A percentile compares a stretch with the other conserved stretches of the same genome.
Conservation (phyloP, 208 protist genomes). For the Willaertia magna region DNA sequence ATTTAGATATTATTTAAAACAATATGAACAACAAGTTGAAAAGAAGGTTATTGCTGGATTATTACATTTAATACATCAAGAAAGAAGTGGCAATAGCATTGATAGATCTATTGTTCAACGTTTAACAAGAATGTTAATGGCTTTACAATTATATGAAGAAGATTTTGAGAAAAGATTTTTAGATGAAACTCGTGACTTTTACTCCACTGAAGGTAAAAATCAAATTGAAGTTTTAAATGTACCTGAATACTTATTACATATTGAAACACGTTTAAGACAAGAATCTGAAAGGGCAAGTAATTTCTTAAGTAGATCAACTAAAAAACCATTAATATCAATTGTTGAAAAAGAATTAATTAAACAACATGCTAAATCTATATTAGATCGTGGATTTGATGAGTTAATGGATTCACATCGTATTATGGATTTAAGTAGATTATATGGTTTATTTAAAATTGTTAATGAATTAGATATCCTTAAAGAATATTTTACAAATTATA, state of each 20-base stretch:
- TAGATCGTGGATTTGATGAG: neutral
- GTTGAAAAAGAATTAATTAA: constrained; percentile 45
- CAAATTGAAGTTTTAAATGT: neutral
- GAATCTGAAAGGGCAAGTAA: constrained; percentile 43
- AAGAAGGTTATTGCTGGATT: neutral
- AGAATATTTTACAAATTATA: neutral
- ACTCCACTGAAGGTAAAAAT: neutral
- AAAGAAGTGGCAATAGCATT: constrained; percentile 12
- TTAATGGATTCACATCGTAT: neutral
- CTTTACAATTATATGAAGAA: constrained; percentile 12
- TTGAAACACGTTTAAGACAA: constrained; percentile 25
- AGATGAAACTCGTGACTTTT: neutral
- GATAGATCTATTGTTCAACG: neutral
- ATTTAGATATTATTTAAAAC: neutral
- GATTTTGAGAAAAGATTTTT: constrained; percentile 7
- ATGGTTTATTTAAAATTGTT: neutral
- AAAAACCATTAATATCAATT: constrained; percentile 34
- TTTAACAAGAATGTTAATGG: constrained; percentile 4
- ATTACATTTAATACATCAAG: neutral
- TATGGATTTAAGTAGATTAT: neutral
- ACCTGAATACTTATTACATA: constrained; percentile 38
- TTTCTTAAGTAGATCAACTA: constrained; percentile 40
- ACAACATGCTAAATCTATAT: constrained; percentile 18
- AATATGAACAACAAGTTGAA: neutral
- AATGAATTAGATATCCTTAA: neutral